Conservation (phyloP, 2,329 filamentous ascomycete genomes). For the Pseudogymnoascus sp. region DNA sequence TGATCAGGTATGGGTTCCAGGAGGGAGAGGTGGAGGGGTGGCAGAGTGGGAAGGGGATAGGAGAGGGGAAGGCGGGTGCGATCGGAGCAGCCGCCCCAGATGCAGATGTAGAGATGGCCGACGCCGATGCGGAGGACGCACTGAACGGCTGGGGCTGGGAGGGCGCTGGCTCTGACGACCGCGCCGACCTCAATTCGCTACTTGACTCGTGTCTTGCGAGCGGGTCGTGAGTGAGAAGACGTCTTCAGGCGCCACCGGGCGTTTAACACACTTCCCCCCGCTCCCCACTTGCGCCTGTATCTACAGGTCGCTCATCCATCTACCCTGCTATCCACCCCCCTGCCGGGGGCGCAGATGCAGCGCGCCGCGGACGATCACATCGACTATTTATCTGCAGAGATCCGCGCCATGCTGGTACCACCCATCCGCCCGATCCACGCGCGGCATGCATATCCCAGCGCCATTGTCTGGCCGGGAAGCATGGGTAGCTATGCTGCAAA, state of each 20-base stretch:
- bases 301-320: not conserved
- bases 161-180: constrained; percentile 45
- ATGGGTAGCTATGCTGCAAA: not conserved
- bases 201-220: constrained; percentile 29
- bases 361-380: not conserved
- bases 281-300: not conserved
- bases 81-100: constrained; percentile 42
- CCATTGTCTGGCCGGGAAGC: not conserved
- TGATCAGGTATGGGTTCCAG: constrained; percentile 61
- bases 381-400: not conserved
- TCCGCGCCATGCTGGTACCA: not conserved
- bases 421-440: not conserved
- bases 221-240: constrained; percentile 1
- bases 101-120: constrained; percentile 29
- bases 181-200: constrained; percentile 44
- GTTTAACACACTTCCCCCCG: not conserved
- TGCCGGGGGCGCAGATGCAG: not conserved
- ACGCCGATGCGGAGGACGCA: constrained; percentile 51
- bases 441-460: not conserved
- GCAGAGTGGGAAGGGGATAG: constrained; percentile 26
- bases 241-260: not conserved
- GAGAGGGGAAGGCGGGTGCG: constrained; percentile 25
- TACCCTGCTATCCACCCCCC: not conserved
- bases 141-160: constrained; percentile 44
- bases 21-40: constrained; percentile 68